Evolutionary conservation across 805 yeast genomes (phyloP), one percentile per base, ranked within the genome.

Genomic region (Saturnispora hagleri): DNA sequence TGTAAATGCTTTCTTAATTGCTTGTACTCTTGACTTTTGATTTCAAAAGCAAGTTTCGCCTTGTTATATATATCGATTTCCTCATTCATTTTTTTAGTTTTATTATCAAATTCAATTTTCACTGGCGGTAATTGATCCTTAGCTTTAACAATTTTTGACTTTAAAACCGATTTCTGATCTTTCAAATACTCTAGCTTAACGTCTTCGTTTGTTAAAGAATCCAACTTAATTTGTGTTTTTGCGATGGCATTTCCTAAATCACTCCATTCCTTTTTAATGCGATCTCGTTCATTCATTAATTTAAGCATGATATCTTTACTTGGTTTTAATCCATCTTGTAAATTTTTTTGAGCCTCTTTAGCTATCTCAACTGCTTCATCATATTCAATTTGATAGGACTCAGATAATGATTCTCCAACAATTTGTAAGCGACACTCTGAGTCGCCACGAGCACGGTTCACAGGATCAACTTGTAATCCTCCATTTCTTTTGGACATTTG

Each of bases 391-490:
- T 50, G 26, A 24, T 44, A 44, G 4, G 44, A 33, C 12, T 50
- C 52, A 12, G 51, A 45, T 48, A 60, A 26, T 15, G 60, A 52
- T 36, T 59, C 65, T 12, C 67, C 68, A 1, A 56, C 57, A 7
- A 60, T 46, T 31, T 62, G 59, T 2, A 62, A 46, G 2, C 57
- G 53, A 13, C 55, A 52, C 31, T 54, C 55, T 8, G 46, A 40
- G 13, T 64, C 64, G 34, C 57, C 58, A 18, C 51, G 48, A 10
- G 31, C 27, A 18, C 56, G 18, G 36, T 55, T 48, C 13, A 66
- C 51, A 5, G 70, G 69, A 56, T 66, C 70, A 0, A 64, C 58
- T 54, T 66, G 69, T 3, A 66, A 52, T 1, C 59, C 44, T 3
- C 61, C 64, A 47, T 62, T 58, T 43, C 58, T 60, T 51, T 64